Evolutionary conservation across 345 rosid species (phyloP).

Genomic region (Conringia planisiliqua): DNA sequence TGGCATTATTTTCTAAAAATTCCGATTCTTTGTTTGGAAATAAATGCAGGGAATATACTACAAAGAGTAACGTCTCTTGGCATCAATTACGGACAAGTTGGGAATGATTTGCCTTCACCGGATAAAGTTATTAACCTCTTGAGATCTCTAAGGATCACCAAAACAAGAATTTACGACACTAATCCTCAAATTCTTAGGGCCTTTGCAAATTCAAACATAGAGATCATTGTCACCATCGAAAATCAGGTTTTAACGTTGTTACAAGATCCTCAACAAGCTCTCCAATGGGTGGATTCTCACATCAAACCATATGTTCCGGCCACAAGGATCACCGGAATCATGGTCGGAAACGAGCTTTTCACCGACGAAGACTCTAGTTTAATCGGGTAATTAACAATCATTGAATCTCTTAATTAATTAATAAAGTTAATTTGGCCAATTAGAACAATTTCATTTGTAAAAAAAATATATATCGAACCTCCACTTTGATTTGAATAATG

Average conservation of each 20-base stretch:
- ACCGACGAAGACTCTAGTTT: conserved; percentile 46
- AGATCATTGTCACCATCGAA: conserved; percentile 74
- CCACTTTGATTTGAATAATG: not conserved
- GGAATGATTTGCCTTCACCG: conserved; percentile 67
- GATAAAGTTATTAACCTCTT: conserved; percentile 65
- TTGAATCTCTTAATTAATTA: not conserved
- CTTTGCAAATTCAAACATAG: conserved; percentile 68
- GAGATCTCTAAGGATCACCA: conserved; percentile 57
- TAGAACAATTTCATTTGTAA: not conserved
- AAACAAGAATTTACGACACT: conserved; percentile 83
- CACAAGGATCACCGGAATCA: conserved; percentile 68
- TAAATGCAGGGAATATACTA: conserved; percentile 41
- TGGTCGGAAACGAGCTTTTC: conserved; percentile 73
- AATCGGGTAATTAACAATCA: conserved; percentile 20
- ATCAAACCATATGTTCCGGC: conserved; percentile 67
- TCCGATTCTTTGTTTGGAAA: not conserved
- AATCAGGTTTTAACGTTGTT: conserved; percentile 59
- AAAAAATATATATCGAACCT: not conserved
- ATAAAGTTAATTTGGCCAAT: not conserved
- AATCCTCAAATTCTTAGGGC: conserved; percentile 67
- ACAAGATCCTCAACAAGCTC: conserved; percentile 70
- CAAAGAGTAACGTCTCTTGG: conserved; percentile 61
- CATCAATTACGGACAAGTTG: conserved; percentile 93
- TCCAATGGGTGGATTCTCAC: conserved; percentile 68
- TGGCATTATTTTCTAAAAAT: not conserved